Conservation (phyloP, 1,284 basidiomycete species). For the Lentinus polychrous region DNA sequence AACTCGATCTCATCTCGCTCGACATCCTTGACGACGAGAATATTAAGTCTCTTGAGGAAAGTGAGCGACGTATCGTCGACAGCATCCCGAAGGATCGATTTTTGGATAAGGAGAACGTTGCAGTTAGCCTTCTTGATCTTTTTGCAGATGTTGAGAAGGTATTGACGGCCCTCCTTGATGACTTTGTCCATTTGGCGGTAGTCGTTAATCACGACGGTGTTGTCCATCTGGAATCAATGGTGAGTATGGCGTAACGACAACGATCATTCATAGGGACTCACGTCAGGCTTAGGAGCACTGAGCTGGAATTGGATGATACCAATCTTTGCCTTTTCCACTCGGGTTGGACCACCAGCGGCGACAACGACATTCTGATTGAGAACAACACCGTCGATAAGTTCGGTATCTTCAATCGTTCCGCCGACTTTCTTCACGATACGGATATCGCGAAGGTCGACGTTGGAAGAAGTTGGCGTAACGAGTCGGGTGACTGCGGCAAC, state of each 20-base stretch:
- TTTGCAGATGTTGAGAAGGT: slow-evolving; percentile 97
- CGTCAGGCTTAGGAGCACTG: slow-evolving; percentile 95
- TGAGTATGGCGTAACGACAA: slow-evolving; percentile 4
- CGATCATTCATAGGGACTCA: slow-evolving; percentile 34
- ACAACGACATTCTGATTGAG: slow-evolving; percentile 93
- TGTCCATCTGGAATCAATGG: slow-evolving; percentile 80
- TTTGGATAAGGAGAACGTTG: slow-evolving; percentile 98
- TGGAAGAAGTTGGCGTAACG: slow-evolving; percentile 80
- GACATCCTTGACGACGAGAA: slow-evolving; percentile 95
- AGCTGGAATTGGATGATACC: slow-evolving; percentile 99
- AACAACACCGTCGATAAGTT: slow-evolving; percentile 93
- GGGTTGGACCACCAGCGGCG: slow-evolving; percentile 87
- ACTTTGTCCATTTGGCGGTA: slow-evolving; percentile 99
- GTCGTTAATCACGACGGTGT: slow-evolving; percentile 98
- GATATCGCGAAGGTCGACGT: slow-evolving; percentile 95
- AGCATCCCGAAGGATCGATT: slow-evolving; percentile 97
- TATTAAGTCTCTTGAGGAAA: slow-evolving; percentile 97
- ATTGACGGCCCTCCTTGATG: slow-evolving; percentile 97
- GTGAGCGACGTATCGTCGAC: slow-evolving; percentile 98
- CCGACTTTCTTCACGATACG: slow-evolving; percentile 98
- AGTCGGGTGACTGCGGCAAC: slow-evolving; percentile 93
- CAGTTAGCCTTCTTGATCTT: slow-evolving; percentile 99
- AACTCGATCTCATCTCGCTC: slow-evolving; percentile 99
- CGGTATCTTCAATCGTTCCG: slow-evolving; percentile 98
- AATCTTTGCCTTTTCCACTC: slow-evolving; percentile 98